Base-by-base conservation (phyloP, 2,329 filamentous ascomycete species). In the Trichothecium sympodiale region DNA sequence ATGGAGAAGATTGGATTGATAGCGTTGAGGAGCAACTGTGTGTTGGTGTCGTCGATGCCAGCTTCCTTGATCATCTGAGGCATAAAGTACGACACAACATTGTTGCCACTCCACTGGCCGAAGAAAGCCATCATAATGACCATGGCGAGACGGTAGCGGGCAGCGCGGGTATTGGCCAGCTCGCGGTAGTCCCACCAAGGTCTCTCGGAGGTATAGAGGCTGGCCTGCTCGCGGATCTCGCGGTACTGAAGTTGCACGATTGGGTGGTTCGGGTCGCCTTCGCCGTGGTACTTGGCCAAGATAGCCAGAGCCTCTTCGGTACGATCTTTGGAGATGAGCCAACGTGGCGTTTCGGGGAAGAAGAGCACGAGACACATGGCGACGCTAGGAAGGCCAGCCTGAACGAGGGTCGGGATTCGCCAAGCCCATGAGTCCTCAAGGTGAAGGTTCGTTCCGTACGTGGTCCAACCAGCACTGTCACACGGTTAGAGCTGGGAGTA, bases 311-410 rank as follows among this genome's bases (percentile, higher is more conserved):
- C 74, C 42, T 77, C 63, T 16, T 76, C 71, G 10, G 64, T 57
- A 17, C 70, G 64, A 41, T 74, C 67, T 41, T 77, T 64, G 54
- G 20, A 62, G 38, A 71, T 65, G 2, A 81, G 62, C 65, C 69
- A 78, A 5, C 76, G 60, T 0, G 74, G 77, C 2, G 71, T 75
- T 44, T 82, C 77, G 2, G 77, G 77, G 50, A 80, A 74, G 55
- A 77, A 71, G 63, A 71, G 71, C 27, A 77, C 64, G 4, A 60
- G 51, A 38, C 78, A 60, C 3, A 80, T 62, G 2, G 68, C 36
- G 6, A 80, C 46, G 2, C 78, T 60, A 29, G 74, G 73, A n/a
- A 77, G 58, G 35, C 61, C 57, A 17, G 63, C 53, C 45, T 75
- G 71, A 3, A 72, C 52, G 44, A 72, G 59, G 7, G 75, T 64